Evolutionary conservation across 2,329 filamentous ascomycete genomes (phyloP).

Genomic region (Alternaria ethzedia): DNA sequence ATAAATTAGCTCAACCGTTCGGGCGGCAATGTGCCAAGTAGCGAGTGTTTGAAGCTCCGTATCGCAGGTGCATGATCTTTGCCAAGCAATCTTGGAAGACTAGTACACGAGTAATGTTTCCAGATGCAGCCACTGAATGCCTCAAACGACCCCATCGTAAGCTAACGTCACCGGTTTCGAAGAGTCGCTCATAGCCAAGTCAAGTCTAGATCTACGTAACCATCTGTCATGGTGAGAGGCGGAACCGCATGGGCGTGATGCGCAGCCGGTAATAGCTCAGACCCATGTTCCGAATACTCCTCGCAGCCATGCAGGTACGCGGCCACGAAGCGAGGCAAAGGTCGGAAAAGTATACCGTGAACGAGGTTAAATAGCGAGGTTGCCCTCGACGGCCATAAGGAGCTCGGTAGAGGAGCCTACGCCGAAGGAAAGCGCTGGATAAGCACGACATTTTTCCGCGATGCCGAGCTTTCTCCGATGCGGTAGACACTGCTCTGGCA

Average conservation of each 20-base stretch:
- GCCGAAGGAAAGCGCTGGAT: conserved; percentile 37
- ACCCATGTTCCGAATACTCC: conserved; percentile 4
- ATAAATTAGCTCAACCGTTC: neutral
- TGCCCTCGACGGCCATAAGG: conserved; percentile 1
- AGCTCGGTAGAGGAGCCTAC: conserved; percentile 17
- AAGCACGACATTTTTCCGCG: conserved; percentile 18
- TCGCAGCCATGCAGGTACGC: conserved; percentile 16
- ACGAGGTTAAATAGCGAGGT: conserved; percentile 5
- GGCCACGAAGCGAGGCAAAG: conserved; percentile 6
- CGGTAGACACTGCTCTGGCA: neutral
- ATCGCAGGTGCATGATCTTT: conserved; percentile 1
- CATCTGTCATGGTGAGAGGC: neutral
- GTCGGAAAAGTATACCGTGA: conserved; percentile 12
- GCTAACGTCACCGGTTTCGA: neutral
- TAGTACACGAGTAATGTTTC: neutral
- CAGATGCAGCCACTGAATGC: neutral
- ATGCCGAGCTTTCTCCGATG: conserved; percentile 30
- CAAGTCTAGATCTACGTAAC: neutral
- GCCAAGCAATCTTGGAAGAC: neutral
- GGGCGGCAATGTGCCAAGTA: conserved; percentile 1
- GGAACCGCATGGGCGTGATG: neutral
- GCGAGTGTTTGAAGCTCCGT: conserved; percentile 8
- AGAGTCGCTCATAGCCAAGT: neutral
- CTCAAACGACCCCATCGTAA: neutral
- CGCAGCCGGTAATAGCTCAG: neutral